Conservation (phyloP, 179 eudicot species). For the Camellia oleifera region DNA sequence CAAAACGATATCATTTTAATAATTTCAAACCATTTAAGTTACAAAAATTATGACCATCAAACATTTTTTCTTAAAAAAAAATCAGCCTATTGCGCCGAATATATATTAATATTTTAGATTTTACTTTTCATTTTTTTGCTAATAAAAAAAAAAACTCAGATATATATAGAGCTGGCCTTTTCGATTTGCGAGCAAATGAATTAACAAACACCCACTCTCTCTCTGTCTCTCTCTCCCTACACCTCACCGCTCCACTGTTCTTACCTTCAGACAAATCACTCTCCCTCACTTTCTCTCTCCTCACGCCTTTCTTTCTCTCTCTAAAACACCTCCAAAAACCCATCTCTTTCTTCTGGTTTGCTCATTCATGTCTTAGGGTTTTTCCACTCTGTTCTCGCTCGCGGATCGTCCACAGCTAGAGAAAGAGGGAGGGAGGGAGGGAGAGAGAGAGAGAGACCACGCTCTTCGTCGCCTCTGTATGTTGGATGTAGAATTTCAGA, state of each 20-base stretch:
- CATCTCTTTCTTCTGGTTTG: neutral
- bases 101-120: neutral
- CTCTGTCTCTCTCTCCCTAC: neutral
- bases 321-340: neutral
- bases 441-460: neutral
- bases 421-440: neutral
- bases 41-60: too few species aligned
- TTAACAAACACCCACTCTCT: neutral
- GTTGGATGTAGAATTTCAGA: neutral
- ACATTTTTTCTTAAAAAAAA: too few species aligned
- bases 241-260: neutral
- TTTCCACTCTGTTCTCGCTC: neutral
- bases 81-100: neutral
- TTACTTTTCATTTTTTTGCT: neutral
- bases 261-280: neutral
- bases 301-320: neutral
- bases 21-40: too few species aligned
- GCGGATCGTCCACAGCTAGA: neutral
- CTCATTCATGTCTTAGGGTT: neutral
- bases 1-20: too few species aligned
- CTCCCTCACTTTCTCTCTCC: neutral
- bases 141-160: neutral
- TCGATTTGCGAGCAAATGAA: conserved; percentile 12
- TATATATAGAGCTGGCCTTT: conserved; percentile 11
- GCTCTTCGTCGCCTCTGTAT: neutral